Percentiles rank a stretch among this genome's conserved stretches.
Conservation (phyloP, 352 stramenopile species). For the Thalassiosira mediterranea region DNA sequence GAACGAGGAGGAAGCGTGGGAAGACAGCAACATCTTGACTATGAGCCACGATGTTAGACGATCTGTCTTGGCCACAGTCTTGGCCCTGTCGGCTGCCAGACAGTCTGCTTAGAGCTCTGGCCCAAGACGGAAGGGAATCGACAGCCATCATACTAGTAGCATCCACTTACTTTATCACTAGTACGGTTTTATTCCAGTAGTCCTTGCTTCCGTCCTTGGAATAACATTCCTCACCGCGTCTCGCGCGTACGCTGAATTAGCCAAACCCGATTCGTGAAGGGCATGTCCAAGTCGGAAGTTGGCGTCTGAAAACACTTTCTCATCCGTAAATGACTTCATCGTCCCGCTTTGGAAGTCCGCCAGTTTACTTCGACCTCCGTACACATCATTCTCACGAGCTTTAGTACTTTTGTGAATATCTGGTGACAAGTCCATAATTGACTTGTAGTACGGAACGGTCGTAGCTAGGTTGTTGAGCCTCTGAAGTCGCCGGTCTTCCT, state of each 20-base stretch:
- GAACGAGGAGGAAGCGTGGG: constrained; percentile 29
- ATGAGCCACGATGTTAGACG: constrained; percentile 7
- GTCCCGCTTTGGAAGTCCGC: constrained; percentile 51
- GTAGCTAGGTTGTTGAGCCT: constrained; percentile 43
- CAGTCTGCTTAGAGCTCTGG: no score
- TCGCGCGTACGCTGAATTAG: constrained; percentile 34
- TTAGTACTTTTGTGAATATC: constrained; percentile 61
- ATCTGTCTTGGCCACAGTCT: no score
- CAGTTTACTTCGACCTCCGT: constrained; percentile 23
- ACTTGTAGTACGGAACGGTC: constrained; percentile 52
- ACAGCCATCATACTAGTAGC: no score
- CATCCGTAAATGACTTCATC: constrained; percentile 46
- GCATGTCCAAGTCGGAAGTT: constrained; percentile 53
- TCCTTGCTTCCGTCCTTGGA: constrained; percentile 45
- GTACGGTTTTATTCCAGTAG: constrained; percentile 57
- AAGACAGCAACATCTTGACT: background rate
- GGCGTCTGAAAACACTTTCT: constrained; percentile 54
- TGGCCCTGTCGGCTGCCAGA: no score
- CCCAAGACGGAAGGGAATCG: no score
- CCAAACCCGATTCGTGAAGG: constrained; percentile 52
- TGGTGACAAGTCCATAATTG: constrained; percentile 26
- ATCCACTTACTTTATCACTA: no score
- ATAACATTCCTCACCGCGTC: constrained; percentile 42
- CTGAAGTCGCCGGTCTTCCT: constrained; percentile 35
- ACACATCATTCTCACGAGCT: constrained; percentile 56